Evolutionary conservation across 2,329 filamentous ascomycete genomes (phyloP), one percentile per base, ranked within the genome.

Genomic region (Ophidiomyces ophidiicola): DNA sequence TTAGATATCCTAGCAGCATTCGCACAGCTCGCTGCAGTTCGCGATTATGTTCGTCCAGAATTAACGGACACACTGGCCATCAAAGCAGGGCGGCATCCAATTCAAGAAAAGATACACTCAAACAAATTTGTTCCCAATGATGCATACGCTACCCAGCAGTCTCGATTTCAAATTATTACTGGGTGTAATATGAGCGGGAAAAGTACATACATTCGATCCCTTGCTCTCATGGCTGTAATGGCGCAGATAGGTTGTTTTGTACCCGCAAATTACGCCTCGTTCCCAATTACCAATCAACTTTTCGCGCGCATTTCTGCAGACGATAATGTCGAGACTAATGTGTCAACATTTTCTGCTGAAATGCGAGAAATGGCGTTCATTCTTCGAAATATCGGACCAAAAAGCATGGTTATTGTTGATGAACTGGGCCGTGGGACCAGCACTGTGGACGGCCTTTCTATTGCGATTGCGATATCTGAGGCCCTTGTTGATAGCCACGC

Each of bases 141-240:
- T 52, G 82, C 87, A 19, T 96, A 87, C 51, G 80, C 84, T 2
- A 82, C 79, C 0, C 71, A 80, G 23, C 78, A 88, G 44, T 77
- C 78, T 24, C 76, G 87, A 1, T 93, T 94, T 52, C 87, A 96
- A 48, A 81, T 96, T 45, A 79, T 98, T 46, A 96, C 88, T 0
- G 88, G 90, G 3, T 92, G 84, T 57, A 98, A 98, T 51, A 98
- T 98, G 90, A 93, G 85, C 50, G 90, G 87, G 1, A 98, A 96
- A 58, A 93, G 82, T 47, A 98, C 87, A 0, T 96, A 94, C 53
- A 94, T 96, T 46, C 77, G 85, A 35, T 80, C 82, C 1, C 69
- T 93, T 17, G 83, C 88, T 0, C 65, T 98, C 21, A 75, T 92
- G 53, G 76, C 82, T 31, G 77, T 98, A 42, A 94, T 98, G 86